These are phyloP conservation scores for Salicornia ramosissima DNA, from an alignment of 148 eudicot genomes.

Conservation along the genomic window DNA sequence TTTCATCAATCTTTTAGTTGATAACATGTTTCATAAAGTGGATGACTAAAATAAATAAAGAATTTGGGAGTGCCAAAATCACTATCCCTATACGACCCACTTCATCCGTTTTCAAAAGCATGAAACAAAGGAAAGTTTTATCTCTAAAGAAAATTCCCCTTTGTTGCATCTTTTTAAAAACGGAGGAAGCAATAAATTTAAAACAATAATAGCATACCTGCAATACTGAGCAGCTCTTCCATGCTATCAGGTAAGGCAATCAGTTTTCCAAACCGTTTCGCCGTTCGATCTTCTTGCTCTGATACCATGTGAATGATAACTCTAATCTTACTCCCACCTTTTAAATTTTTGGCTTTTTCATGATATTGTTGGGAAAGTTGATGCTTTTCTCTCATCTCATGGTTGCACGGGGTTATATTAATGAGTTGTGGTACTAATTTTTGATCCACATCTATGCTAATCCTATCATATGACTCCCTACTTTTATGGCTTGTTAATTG, in stretches of 20 bases:
- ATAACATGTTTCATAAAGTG: too few species aligned
- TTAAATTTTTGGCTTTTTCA: slow-evolving; percentile 10
- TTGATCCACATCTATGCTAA: slow-evolving; percentile 27
- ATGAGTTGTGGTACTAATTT: slow-evolving; percentile 19
- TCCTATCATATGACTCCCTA: slow-evolving; percentile 27
- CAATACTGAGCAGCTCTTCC: slow-evolving; percentile 52
- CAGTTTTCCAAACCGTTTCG: slow-evolving; percentile 45
- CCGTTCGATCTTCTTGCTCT: slow-evolving; percentile 16
- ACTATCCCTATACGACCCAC: too few species aligned
- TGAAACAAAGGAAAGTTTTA: too few species aligned
- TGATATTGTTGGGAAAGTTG: slow-evolving; percentile 8
- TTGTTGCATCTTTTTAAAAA: too few species aligned
- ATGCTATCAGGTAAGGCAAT: slow-evolving; percentile 65
- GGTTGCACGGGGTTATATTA: neutral
- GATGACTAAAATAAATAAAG: too few species aligned
- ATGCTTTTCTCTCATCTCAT: neutral
- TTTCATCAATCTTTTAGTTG: too few species aligned
- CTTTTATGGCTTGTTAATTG: slow-evolving; percentile 23
- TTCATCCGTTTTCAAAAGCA: too few species aligned
- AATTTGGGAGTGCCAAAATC: too few species aligned
- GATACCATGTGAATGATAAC: slow-evolving; percentile 60
- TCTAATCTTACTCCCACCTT: slow-evolving; percentile 34
- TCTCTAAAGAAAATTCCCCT: too few species aligned
- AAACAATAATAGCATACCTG: slow-evolving; percentile 46
- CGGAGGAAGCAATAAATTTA: neutral